Evolutionary conservation across 305 asterid species (phyloP).

Genomic region (Fraxinus xanthoxyloides): DNA sequence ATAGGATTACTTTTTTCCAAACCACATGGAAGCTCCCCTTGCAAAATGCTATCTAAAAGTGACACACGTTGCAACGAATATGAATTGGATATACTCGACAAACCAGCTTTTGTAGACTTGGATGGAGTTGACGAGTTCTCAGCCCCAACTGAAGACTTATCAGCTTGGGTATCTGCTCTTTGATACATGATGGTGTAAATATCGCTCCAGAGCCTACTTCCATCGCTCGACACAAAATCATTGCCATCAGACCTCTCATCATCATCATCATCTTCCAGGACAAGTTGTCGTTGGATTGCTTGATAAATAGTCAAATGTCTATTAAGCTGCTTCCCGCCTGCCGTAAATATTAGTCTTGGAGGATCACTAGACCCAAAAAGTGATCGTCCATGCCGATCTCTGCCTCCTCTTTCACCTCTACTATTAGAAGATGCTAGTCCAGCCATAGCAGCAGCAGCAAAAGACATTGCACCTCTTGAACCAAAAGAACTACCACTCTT

Average conservation of each 20-base stretch:
- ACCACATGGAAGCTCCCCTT: conserved; percentile 94
- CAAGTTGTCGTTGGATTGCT: conserved; percentile 91
- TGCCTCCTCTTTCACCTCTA: conserved; percentile 72
- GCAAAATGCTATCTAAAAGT: conserved; percentile 86
- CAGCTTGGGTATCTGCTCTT: conserved; percentile 67
- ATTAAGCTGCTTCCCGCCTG: conserved; percentile 86
- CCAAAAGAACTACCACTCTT: conserved; percentile 76
- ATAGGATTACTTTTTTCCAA: conserved; percentile 85
- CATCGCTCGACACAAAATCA: conserved; percentile 81
- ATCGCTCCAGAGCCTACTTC: conserved; percentile 86
- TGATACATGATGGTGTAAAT: conserved; percentile 90
- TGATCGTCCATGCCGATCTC: conserved; percentile 70
- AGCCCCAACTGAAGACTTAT: conserved; percentile 51
- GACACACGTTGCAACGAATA: conserved; percentile 53
- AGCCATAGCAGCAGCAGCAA: conserved; percentile 99
- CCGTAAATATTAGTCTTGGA: conserved; percentile 67
- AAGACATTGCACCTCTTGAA: conserved; percentile 98
- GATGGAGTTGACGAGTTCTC: conserved; percentile 53
- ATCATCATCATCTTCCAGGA: conserved; percentile 80
- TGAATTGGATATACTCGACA: conserved; percentile 41
- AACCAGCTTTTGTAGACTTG: conserved; percentile 56
- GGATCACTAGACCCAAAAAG: conserved; percentile 57
- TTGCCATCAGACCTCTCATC: conserved; percentile 71
- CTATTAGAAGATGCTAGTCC: conserved; percentile 82
- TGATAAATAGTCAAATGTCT: conserved; percentile 81